Evolutionary conservation across 2,329 filamentous ascomycete genomes (phyloP), one percentile per base, ranked within the genome.

Genomic region (Xylariomycetidae sp.): DNA sequence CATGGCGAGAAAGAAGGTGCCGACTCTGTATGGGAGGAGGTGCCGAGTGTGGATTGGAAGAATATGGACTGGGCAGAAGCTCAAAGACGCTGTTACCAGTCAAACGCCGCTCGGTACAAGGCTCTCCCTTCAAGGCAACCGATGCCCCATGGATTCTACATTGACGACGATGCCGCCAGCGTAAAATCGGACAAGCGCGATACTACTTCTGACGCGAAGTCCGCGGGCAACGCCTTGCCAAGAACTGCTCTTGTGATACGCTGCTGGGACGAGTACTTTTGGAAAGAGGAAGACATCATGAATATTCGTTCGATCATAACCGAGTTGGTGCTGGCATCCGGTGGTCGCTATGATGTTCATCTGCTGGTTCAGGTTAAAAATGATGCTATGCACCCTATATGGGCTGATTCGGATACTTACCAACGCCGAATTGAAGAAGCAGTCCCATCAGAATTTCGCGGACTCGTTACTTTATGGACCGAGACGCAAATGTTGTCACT

Each of bases 401-500:
- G 85, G 82, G 83, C 85, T 1, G 82, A 87, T 46, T 68, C 80
- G 33, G 75, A 78, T 29, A 70, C 70, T 31, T 96, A 82, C 65
- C 69, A 73, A 54, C 72, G 70, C 53, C 82, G 71, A 37, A 82
- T 84, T 55, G 67, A 76, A 33, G 77, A 83, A 31, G 74, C 76
- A 16, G 74, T 90, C 10, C 85, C 92, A 0, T 72, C 79, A 44
- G 92, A 98, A 54, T 96, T 98, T 63, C 82, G 77, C 46, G 86
- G 86, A 29, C 80, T 98, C 54, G 85, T 85, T 14, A 94, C 86
- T 0, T 72, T 97, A 6, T 98, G 92, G 92, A 92, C 87, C 1
- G 88, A 94, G 59, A 82, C 84, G 16, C 88, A 96, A 61, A 96
- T 97, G 88, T 72, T 83, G 33, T 77, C 88, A 37, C 74, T 94